Evolutionary conservation across 2,329 filamentous ascomycete genomes (phyloP).

Genomic region (Hawksworthiomyces lignivorus): DNA sequence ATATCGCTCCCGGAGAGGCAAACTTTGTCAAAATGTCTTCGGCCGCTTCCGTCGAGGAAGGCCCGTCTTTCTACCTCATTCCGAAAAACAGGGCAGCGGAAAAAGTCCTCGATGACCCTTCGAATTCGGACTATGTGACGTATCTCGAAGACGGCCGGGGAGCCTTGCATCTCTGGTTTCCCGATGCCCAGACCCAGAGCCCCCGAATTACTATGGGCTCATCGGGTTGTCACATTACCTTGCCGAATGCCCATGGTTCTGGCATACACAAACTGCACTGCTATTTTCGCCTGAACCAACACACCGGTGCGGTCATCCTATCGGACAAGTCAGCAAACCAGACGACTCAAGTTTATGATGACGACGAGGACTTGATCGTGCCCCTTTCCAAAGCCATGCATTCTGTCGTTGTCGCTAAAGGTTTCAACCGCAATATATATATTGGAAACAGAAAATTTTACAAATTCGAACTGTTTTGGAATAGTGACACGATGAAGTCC

Average conservation of each 20-base stretch:
- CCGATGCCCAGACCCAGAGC: slow-evolving; percentile 6
- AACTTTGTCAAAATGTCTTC: too few species aligned
- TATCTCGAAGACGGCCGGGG: not conserved
- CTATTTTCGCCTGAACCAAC: slow-evolving; percentile 16
- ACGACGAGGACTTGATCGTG: slow-evolving; percentile 14
- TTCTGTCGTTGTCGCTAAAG: slow-evolving; percentile 19
- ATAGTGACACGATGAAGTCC: slow-evolving; percentile 14
- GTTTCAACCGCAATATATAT: slow-evolving; percentile 20
- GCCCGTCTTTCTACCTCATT: too few species aligned
- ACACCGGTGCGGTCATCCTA: slow-evolving; percentile 21
- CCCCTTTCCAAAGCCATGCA: slow-evolving; percentile 13
- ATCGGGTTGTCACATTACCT: slow-evolving; percentile 14
- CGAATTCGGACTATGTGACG: too few species aligned
- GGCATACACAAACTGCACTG: slow-evolving; percentile 19
- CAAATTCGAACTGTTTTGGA: slow-evolving; percentile 21
- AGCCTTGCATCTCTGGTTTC: slow-evolving; percentile 10
- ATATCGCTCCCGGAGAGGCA: too few species aligned
- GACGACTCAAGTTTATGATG: slow-evolving; percentile 18
- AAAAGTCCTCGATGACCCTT: too few species aligned
- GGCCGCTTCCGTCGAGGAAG: too few species aligned
- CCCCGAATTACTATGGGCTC: slow-evolving; percentile 15
- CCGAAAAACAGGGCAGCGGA: too few species aligned
- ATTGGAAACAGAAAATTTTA: slow-evolving; percentile 19
- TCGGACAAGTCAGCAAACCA: slow-evolving; percentile 16
- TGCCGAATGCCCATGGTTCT: slow-evolving; percentile 15